A percentile compares a stretch with the other conserved stretches of the same genome.
phyloP scores from a whole-genome alignment of 495 filamentous ascomycete species.

The Thozetella sp. region DNA sequence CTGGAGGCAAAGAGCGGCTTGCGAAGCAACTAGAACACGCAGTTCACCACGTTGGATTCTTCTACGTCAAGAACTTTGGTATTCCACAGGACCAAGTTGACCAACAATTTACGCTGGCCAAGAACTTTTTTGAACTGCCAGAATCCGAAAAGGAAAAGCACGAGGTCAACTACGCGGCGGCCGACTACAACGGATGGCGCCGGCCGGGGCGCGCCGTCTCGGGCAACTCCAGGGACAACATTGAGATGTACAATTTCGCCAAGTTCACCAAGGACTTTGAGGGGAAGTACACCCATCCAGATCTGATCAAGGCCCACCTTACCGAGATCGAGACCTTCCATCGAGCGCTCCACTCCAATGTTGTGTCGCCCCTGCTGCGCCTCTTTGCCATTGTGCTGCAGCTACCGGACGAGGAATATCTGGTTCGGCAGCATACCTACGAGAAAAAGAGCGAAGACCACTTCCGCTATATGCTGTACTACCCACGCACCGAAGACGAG shows the following conservation, averaged over 20 bases:
- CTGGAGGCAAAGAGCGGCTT: conserved; percentile 55
- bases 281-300: conserved; percentile 18
- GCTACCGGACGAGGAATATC: conserved; percentile 46
- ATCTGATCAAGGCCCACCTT: conserved; percentile 27
- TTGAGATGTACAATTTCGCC: conserved; percentile 52
- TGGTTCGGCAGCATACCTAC: conserved; percentile 50
- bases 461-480: conserved; percentile 58
- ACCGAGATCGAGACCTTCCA: conserved; percentile 48
- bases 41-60: conserved; percentile 58
- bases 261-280: conserved; percentile 45
- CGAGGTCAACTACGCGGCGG: conserved; percentile 22
- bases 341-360: conserved; percentile 35
- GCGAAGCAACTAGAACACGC: conserved; percentile 59
- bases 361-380: conserved; percentile 45
- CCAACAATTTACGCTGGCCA: conserved; percentile 58
- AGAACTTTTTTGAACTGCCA: conserved; percentile 55
- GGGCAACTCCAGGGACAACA: conserved; percentile 32
- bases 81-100: conserved; percentile 61
- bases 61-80: conserved; percentile 62
- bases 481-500: conserved; percentile 31
- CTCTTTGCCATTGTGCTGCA: conserved; percentile 53
- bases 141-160: conserved; percentile 43
- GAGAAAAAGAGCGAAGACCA: conserved; percentile 47
- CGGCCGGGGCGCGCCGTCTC: conserved; percentile 8
- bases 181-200: conserved; percentile 28